Base-by-base conservation (phyloP, 495 filamentous ascomycete genomes). In the Trichocladium uniseriatum region DNA sequence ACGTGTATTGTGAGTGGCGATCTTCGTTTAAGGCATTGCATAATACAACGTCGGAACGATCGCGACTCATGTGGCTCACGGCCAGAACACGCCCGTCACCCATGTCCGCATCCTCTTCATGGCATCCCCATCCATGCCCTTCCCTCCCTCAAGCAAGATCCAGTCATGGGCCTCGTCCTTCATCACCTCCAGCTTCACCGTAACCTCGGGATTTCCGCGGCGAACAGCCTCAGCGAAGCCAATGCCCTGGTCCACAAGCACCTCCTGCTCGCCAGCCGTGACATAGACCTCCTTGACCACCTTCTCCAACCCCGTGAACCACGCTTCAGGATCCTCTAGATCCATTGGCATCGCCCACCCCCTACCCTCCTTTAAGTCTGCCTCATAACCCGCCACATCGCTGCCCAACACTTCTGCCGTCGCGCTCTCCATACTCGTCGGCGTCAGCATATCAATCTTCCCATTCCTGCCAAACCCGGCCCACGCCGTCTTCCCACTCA, bases 381-480 rank as follows among this genome's bases (percentile, higher is more conserved):
- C 51, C 3, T 35, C 29, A 32, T 54, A 59, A 8, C 20, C 27
- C 1, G 15, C 36, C 0, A 18, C 44, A 1, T 39, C 50, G 6
- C 37, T 6, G 11, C 14, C 22, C 11, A 10, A 5, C 21, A 24
- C 5, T 0, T 14, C 29, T 2, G 18, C 8, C 24, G 53, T 21
- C 10, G 57, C 39, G 0, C 1, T 4, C 9, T 4, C 13, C 13
- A 32, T 32, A 2, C 5, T 32, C 9, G 9, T 6, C 11, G 53
- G 16, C 16, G 52, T 57, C 0, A 66, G 35, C 63, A 67, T 67
- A 20, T 67, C 63, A n/a, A 65, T 57, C 2, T 19, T n/a, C 2
- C 22, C 27, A 37, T 64, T 64, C 19, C 47, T 45, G 6, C 2
- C 8, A 27, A 49, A 55, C 6, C 56, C 53, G 13, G 18, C 9